Evolutionary conservation across 176 grass and related monocot species (phyloP).

Genomic region (Puccinellia tenuiflora): DNA sequence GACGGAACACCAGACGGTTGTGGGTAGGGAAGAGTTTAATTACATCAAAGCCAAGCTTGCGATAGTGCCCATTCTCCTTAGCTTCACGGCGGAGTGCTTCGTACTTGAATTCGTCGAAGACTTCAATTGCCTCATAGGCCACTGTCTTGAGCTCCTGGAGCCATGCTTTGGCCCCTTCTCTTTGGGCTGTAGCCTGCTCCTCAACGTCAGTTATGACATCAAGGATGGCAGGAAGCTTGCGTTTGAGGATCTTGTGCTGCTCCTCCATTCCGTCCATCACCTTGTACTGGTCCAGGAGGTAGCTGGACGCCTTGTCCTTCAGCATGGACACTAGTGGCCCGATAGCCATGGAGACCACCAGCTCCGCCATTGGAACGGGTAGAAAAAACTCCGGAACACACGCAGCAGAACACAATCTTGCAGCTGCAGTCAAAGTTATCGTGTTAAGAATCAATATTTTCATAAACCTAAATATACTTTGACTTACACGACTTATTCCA

Average conservation of each 20-base stretch:
- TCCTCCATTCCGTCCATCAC: conserved; percentile 15
- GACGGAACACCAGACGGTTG: not conserved
- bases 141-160: not conserved
- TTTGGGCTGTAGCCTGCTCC: not conserved
- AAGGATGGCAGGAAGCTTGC: not conserved
- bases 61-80: not conserved
- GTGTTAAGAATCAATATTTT: too few species aligned
- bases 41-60: not conserved
- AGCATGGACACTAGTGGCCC: not conserved
- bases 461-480: too few species aligned
- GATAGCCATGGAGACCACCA: not conserved
- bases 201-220: not conserved
- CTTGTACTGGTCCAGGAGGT: not conserved
- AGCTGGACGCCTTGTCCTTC: not conserved
- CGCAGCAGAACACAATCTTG: too few species aligned
- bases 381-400: too few species aligned
- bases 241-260: not conserved
- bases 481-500: too few species aligned
- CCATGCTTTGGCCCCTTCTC: not conserved
- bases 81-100: conserved; percentile 6
- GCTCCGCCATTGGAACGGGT: not conserved
- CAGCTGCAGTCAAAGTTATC: too few species aligned
- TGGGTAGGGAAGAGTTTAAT: not conserved
- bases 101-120: conserved; percentile 28
- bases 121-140: conserved; percentile 30